phyloP scores from a whole-genome alignment of 139 green algal species.

The Pleodorina starrii region DNA sequence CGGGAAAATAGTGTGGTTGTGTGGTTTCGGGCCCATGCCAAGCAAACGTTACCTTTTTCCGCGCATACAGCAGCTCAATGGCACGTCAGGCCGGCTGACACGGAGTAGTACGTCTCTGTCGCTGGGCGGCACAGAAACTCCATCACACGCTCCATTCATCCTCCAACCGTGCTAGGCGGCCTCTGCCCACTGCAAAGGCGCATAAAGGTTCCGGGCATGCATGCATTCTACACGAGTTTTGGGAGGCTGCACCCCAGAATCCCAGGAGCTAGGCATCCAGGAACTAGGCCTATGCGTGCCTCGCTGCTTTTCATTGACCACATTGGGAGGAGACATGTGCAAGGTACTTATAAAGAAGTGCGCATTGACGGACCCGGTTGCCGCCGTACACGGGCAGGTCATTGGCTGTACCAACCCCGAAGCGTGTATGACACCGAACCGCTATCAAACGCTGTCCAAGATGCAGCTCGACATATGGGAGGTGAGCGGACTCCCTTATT shows the following conservation, averaged over 20 bases:
- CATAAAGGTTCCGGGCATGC: no score
- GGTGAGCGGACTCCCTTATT: not conserved
- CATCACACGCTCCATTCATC: no score
- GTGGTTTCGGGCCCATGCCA: not conserved
- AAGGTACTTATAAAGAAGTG: not conserved
- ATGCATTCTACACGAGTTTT: not conserved
- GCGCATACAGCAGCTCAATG: not conserved
- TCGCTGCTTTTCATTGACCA: no score
- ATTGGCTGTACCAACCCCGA: constrained; percentile 12
- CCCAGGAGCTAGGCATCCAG: not conserved
- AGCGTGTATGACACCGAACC: constrained; percentile 6
- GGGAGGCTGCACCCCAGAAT: not conserved
- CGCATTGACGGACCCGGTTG: not conserved
- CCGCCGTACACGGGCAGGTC: not conserved
- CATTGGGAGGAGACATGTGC: no score
- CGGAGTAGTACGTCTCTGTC: not conserved
- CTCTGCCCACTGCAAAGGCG: no score
- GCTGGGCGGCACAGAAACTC: no score
- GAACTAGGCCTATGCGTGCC: not conserved
- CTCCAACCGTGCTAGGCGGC: no score
- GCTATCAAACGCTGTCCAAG: not conserved
- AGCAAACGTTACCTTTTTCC: not conserved
- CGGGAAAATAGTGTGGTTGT: not conserved
- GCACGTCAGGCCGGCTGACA: not conserved
- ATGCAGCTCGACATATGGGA: constrained; percentile 3